A percentile compares a stretch with the other conserved stretches of the same genome.
Evolutionary conservation across 2,329 filamentous ascomycete species (phyloP).

Genomic region (Stromatinia cepivora): DNA sequence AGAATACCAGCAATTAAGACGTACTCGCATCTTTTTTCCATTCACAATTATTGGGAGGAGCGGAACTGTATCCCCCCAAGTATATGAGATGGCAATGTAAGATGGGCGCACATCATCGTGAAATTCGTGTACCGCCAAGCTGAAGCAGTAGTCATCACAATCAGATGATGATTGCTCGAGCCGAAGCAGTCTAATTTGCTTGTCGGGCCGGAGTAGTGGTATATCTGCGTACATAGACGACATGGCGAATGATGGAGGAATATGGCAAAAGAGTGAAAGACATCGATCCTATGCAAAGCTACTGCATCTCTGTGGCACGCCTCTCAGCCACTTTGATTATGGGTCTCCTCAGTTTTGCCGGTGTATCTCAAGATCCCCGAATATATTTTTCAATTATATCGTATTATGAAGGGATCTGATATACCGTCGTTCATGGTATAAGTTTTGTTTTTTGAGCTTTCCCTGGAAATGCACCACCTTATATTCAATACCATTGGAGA

Average conservation of each 20-base stretch:
- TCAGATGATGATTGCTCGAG: slow-evolving; percentile 3
- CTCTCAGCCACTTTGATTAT: slow-evolving; percentile 10
- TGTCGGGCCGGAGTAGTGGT: background rate
- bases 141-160: slow-evolving; percentile 1
- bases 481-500: background rate
- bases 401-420: background rate
- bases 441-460: background rate
- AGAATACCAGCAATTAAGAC: slow-evolving; percentile 13
- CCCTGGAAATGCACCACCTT: no score
- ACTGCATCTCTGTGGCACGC: slow-evolving; percentile 3
- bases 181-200: slow-evolving; percentile 14
- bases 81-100: slow-evolving; percentile 15
- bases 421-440: background rate
- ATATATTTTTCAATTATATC: background rate
- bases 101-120: background rate
- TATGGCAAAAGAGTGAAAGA: background rate
- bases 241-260: background rate
- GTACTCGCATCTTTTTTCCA: slow-evolving; percentile 8
- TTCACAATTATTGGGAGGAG: slow-evolving; percentile 3
- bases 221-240: background rate
- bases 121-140: slow-evolving; percentile 9
- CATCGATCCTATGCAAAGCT: background rate
- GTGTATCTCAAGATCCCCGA: background rate
- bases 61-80: slow-evolving; percentile 3
- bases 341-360: background rate